Evolutionary conservation across 2,329 filamentous ascomycete species (phyloP).

Genomic region (Diaporthe velutina): DNA sequence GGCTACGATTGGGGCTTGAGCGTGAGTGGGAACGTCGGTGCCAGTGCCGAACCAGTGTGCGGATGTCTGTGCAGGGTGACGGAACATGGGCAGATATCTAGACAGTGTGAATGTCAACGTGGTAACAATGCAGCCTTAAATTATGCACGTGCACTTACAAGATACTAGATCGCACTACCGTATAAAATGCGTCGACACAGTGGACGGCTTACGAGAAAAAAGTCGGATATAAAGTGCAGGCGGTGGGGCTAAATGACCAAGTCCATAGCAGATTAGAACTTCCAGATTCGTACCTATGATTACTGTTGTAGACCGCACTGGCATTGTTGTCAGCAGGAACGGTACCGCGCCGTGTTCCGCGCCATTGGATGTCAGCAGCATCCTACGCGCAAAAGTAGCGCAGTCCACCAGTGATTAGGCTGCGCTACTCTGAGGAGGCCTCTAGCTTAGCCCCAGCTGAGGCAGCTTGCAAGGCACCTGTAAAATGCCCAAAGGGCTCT

Average conservation of each 20-base stretch:
- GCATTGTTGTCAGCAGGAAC: neutral
- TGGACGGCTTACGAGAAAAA: neutral
- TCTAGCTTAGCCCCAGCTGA: constrained; percentile 1
- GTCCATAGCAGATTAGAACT: neutral
- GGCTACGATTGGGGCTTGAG: constrained; percentile 5
- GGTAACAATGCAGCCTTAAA: too few relatives aligned
- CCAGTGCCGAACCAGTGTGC: too few relatives aligned
- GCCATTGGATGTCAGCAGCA: neutral
- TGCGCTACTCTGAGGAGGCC: constrained; percentile 19
- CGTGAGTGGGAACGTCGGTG: too few relatives aligned
- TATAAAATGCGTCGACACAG: neutral
- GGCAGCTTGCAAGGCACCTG: constrained; percentile 6
- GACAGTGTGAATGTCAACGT: too few relatives aligned
- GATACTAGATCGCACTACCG: neutral
- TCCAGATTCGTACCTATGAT: neutral
- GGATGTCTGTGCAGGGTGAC: too few relatives aligned
- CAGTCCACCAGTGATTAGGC: neutral
- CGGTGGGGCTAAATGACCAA: neutral
- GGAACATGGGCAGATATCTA: neutral
- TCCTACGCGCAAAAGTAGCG: neutral
- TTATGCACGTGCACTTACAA: too few relatives aligned
- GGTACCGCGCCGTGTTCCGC: neutral
- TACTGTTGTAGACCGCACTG: neutral
- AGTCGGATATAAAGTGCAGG: neutral
- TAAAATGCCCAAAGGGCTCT: neutral